Base-by-base conservation (phyloP, 148 eudicot species). In the Vaccinium darrowii region DNA sequence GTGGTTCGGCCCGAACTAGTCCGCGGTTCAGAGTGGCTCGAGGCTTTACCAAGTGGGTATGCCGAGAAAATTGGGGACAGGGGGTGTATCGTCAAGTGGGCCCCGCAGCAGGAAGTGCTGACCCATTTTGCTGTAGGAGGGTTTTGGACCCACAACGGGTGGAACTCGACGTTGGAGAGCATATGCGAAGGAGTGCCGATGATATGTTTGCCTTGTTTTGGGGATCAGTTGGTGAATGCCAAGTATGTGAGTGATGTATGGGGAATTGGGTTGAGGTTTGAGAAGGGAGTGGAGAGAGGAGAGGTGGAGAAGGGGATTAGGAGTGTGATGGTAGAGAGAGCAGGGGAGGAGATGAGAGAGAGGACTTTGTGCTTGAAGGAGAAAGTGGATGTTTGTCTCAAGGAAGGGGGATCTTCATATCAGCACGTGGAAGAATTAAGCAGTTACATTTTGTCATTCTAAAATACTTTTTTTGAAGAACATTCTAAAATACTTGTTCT, bases 91-190 rank as follows among this genome's bases (percentile, higher is more conserved):
- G 92, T 92, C 30, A 82, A 87, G 50, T 92, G 97, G 95, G 94
- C 93, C 23, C 91, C 93, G 10, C 97, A 94, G 15, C 82, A 63
- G 4, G 90, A 91, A 88, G 91, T 94, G 25, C 72, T 94, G 16
- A 90, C 90, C 5, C 93, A 93, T 84, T 76, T 86, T 43, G 90
- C 97, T 6, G 50, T 82, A 3, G 94, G 94, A 52, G 90, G 85
- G 2, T 94, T 92, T 76, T 89, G 91, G 92, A 94, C 91, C 25
- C 93, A 91, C 8, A 74, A 81, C 51, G 97, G 94, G 39, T 94
- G 94, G 93, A 92, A 94, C 30, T 92, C 97, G n/a, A 90, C 92
- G 0, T 19, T 92, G 77, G 97, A 94, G 78, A 91, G 94, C 74
- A 90, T 92, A 1, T 87, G 88, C 60, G 92, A 90, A 85, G 97